Conservation (phyloP, 441 rosid species). For the Rhodomyrtus psidioides region DNA sequence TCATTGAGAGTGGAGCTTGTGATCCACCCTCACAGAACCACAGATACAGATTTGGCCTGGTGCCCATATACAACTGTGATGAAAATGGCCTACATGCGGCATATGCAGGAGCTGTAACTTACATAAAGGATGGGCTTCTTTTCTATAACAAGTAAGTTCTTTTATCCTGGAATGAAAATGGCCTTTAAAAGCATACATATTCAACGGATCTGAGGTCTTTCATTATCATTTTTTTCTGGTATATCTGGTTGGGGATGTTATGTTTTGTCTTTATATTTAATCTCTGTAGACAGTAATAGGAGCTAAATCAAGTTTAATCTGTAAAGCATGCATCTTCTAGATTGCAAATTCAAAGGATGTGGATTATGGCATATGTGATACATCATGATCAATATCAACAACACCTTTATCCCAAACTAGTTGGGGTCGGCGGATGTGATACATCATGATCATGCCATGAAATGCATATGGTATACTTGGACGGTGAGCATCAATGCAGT, state of each 20-base stretch:
- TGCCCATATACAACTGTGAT: constrained; percentile 67
- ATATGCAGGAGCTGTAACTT: constrained; percentile 54
- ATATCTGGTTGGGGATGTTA: not conserved
- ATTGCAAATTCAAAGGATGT: not conserved
- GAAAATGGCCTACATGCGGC: constrained; percentile 57
- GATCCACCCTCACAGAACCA: constrained; percentile 64
- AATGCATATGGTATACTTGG: too few relatives aligned
- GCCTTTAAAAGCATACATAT: not conserved
- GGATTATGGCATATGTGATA: not conserved
- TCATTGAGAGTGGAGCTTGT: constrained; percentile 82
- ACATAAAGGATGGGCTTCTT: constrained; percentile 77
- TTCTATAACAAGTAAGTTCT: constrained; percentile 82
- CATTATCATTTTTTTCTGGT: not conserved
- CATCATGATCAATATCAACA: too few relatives aligned
- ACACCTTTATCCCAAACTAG: too few relatives aligned
- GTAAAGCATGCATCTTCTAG: not conserved
- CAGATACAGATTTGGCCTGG: constrained; percentile 53
- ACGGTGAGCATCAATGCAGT: not conserved
- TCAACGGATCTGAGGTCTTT: not conserved
- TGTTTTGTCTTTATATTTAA: not conserved
- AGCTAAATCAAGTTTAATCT: not conserved
- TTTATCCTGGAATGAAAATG: not conserved
- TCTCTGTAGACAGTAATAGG: not conserved
- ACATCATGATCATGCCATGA: not conserved
- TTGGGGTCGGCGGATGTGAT: too few relatives aligned